A percentile compares a stretch with the other conserved stretches of the same genome.
These are phyloP conservation scores for Euptelea pleiosperma DNA, from an alignment of 164 flowering plant genomes.

Conservation along the genomic window DNA sequence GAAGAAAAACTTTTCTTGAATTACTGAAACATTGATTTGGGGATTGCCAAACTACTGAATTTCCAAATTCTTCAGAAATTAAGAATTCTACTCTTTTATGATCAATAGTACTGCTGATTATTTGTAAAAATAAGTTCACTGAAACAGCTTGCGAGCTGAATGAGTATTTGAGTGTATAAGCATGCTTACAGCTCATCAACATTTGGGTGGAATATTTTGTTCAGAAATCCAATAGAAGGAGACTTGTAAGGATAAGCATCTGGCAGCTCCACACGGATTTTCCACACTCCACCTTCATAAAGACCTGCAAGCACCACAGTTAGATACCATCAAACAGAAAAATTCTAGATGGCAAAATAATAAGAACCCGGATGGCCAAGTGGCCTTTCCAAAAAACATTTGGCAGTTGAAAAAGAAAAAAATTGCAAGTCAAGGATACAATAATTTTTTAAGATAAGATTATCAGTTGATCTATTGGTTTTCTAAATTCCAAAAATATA, in stretches of 20 bases:
- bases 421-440: neutral
- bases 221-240: constrained; percentile 90
- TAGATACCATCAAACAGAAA: constrained; percentile 3
- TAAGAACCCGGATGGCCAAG: neutral
- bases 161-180: neutral
- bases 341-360: neutral
- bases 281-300: constrained; percentile 97
- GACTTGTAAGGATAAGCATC: constrained; percentile 96
- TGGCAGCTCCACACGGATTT: constrained; percentile 88
- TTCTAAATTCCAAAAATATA: no score
- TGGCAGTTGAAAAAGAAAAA: neutral
- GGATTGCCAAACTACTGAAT: no score
- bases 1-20: no score
- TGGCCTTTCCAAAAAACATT: neutral
- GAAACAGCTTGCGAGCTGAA: no score
- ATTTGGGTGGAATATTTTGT: constrained; percentile 94
- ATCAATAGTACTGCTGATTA: neutral
- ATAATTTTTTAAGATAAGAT: neutral
- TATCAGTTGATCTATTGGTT: neutral
- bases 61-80: no score
- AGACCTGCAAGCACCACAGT: constrained; percentile 49
- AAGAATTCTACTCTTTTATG: neutral
- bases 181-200: constrained; percentile 86
- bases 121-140: neutral
- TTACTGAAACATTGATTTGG: no score